Evolutionary conservation across 179 eudicot genomes (phyloP), one percentile per base, ranked within the genome.

Genomic region (Nepenthes alata): DNA sequence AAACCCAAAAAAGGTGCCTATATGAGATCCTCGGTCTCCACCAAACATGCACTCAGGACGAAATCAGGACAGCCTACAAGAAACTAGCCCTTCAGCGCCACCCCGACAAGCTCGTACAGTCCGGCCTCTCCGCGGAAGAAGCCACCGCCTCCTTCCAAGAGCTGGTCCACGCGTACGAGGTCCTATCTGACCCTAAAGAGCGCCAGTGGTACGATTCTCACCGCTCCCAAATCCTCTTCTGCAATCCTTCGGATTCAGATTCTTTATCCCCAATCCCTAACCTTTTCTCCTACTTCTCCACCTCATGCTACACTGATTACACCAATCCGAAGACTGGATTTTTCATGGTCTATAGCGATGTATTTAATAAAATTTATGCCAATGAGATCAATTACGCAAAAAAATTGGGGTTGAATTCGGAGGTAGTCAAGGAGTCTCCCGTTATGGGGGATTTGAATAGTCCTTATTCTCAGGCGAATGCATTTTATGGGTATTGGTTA

Each of bases 151-250:
- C 95, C 8, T 91, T 91, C 62, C 98, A 91, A 35, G 98, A 91
- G 67, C 96, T 91, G 14, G 85, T 83, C 15, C 87, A 80, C 53
- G 98, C 98, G 2, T 91, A 91, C 74, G 96, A 91, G 58, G 88
- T 91, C 39, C 80, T 91, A 10, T 91, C 98, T 48, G 98, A 91
- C 69, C 78, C 86, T 0, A 77, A 79, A 6, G 98, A 91, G 67
- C 98, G 98, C 5, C 70, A 85, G 1, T 91, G 98, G 98, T 91
- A 91, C 61, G 96, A 91, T 36, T 86, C 95, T 1, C 98, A 91
- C 67, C 87, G 98, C 0, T 89, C 96, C 15, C 91, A 91, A 53
- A 91, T 91, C 57, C 79, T 91, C 0, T 91, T 84, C 58, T 75
- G 91, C 52, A 55, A 39, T 25, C 56, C 67, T 34, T 39, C 63